Evolutionary conservation across 2,329 filamentous ascomycete species (phyloP).

Genomic region (Phaeosphaeria sp.): DNA sequence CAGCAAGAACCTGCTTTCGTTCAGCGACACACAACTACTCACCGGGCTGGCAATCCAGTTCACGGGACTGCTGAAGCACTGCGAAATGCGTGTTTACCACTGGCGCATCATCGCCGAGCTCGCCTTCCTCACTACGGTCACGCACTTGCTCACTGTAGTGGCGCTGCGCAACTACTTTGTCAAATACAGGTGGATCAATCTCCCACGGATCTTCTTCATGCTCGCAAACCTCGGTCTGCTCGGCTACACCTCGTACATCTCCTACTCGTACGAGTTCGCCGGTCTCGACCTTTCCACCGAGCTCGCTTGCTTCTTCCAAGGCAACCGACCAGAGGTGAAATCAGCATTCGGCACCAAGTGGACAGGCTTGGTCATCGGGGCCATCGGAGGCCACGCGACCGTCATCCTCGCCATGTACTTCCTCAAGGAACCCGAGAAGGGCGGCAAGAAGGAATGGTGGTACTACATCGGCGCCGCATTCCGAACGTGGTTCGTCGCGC

Average conservation of each 20-base stretch:
- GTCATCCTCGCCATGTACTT: conserved; percentile 43
- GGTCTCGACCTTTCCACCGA: conserved; percentile 26
- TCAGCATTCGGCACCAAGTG: conserved; percentile 37
- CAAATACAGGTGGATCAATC: conserved; percentile 39
- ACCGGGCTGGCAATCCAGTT: conserved; percentile 42
- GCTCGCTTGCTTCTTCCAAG: conserved; percentile 38
- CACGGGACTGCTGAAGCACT: conserved; percentile 40
- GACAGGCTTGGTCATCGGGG: conserved; percentile 35
- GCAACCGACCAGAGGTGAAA: conserved; percentile 24
- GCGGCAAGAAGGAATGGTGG: conserved; percentile 20
- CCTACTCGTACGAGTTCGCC: conserved; percentile 37
- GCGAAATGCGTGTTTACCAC: conserved; percentile 39
- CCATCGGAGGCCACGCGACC: conserved; percentile 37
- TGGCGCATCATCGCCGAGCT: conserved; percentile 38
- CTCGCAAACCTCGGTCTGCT: conserved; percentile 35
- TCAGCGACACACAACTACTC: conserved; percentile 40
- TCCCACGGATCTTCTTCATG: conserved; percentile 44
- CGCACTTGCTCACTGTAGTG: conserved; percentile 38
- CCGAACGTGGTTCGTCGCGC: conserved; percentile 41
- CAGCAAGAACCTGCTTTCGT: conserved; percentile 40
- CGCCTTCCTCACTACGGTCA: conserved; percentile 40
- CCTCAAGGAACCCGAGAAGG: conserved; percentile 15
- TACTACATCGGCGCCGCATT: conserved; percentile 32
- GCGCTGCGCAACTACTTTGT: conserved; percentile 41
- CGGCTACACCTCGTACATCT: conserved; percentile 39